Percentiles rank a stretch among this genome's conserved stretches.
Evolutionary conservation across 768 basidiomycete genomes (phyloP).

Genomic region (Hortiboletus campestris): DNA sequence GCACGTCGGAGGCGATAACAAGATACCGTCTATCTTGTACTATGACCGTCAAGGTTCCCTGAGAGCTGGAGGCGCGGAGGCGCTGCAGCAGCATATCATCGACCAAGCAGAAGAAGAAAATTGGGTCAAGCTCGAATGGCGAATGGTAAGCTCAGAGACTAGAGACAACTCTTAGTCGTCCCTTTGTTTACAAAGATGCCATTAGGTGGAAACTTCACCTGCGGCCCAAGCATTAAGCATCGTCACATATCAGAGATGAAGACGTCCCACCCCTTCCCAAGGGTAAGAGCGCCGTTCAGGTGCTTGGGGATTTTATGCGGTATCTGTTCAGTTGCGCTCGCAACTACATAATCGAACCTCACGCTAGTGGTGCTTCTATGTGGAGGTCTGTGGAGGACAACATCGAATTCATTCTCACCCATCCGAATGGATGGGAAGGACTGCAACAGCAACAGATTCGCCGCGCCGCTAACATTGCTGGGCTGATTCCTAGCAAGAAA

Average conservation of each 20-base stretch:
- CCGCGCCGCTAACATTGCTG: constrained; percentile 22
- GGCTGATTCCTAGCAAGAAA: constrained; percentile 15
- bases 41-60: constrained; percentile 42
- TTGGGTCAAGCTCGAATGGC: constrained; percentile 41
- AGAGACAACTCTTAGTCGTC: not conserved
- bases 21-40: constrained; percentile 47
- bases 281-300: constrained; percentile 16
- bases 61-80: constrained; percentile 44
- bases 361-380: constrained; percentile 27
- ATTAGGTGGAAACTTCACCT: constrained; percentile 38
- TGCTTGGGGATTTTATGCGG: constrained; percentile 28
- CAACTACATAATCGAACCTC: constrained; percentile 21
- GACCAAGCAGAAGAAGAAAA: constrained; percentile 38
- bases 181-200: not conserved
- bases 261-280: constrained; percentile 27
- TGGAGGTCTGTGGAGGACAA: constrained; percentile 25
- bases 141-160: constrained; percentile 35
- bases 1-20: constrained; percentile 42
- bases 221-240: constrained; percentile 26
- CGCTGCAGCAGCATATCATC: constrained; percentile 34
- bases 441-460: constrained; percentile 31
- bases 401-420: constrained; percentile 26
- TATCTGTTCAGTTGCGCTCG: constrained; percentile 28
- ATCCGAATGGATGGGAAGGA: constrained; percentile 35
- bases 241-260: constrained; percentile 22